Evolutionary conservation across 2,329 filamentous ascomycete genomes (phyloP).

Genomic region (Aspergillus melleus): DNA sequence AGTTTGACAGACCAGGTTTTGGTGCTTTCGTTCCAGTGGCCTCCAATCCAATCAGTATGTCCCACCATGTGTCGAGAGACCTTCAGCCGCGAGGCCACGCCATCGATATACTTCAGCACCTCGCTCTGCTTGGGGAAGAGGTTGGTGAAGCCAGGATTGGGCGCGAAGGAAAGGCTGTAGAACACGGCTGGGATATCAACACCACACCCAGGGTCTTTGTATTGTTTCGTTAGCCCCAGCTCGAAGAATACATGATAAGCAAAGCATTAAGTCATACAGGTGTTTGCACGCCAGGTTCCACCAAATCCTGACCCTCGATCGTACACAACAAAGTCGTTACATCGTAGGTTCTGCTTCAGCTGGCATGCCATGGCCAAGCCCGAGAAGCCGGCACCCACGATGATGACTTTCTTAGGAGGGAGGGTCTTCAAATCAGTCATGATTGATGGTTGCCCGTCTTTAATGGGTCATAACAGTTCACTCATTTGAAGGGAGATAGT

Average conservation of each 20-base stretch:
- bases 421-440: not conserved
- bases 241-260: not conserved
- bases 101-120: slow-evolving; percentile 11
- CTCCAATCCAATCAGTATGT: slow-evolving; percentile 11
- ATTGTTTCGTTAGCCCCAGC: not conserved
- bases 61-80: slow-evolving; percentile 6
- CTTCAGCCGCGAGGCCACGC: not conserved
- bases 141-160: slow-evolving; percentile 10
- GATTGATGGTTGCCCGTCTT: not conserved
- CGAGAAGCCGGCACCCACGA: slow-evolving; percentile 16
- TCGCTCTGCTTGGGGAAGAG: slow-evolving; percentile 10
- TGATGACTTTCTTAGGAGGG: slow-evolving; percentile 1
- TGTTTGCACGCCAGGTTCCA: slow-evolving; percentile 15
- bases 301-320: slow-evolving; percentile 5
- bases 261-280: slow-evolving; percentile 1
- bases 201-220: slow-evolving; percentile 12
- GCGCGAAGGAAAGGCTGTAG: slow-evolving; percentile 15
- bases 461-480: not conserved
- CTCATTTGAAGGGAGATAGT: not conserved
- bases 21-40: slow-evolving; percentile 10
- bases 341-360: slow-evolving; percentile 8
- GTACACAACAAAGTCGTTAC: slow-evolving; percentile 12
- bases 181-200: slow-evolving; percentile 16
- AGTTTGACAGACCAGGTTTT: slow-evolving; percentile 11
- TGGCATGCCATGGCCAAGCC: slow-evolving; percentile 15